Percentiles rank a stretch among this genome's conserved stretches.
Evolutionary conservation across 2,329 filamentous ascomycete species (phyloP).

Genomic region (Fusarium sp.): DNA sequence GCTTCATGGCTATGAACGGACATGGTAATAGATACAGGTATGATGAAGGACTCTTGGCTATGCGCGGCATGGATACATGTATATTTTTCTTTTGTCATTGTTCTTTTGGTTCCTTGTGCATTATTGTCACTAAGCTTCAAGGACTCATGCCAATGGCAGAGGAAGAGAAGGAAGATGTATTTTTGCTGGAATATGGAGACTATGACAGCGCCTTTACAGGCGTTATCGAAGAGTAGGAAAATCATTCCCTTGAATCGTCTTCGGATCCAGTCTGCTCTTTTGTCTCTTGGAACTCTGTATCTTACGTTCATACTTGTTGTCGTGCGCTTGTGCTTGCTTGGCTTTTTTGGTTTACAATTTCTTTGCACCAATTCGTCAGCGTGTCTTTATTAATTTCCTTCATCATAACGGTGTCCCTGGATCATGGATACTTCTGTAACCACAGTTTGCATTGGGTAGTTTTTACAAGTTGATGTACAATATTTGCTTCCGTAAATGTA

Average conservation of each 20-base stretch:
- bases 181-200: constrained; percentile 32
- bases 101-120: constrained; percentile 11
- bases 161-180: constrained; percentile 22
- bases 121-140: constrained; percentile 6
- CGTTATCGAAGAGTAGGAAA: constrained; percentile 31
- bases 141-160: neutral
- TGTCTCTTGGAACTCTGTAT: constrained; percentile 6
- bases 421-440: constrained; percentile 11
- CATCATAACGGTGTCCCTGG: constrained; percentile 31
- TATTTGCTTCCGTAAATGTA: constrained; percentile 14
- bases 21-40: constrained; percentile 28
- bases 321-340: constrained; percentile 1
- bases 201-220: constrained; percentile 22
- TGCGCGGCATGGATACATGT: constrained; percentile 4
- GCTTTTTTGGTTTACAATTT: constrained; percentile 4
- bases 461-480: constrained; percentile 24
- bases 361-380: constrained; percentile 14
- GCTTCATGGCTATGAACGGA: constrained; percentile 30
- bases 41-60: constrained; percentile 27
- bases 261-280: constrained; percentile 13
- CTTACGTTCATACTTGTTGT: constrained; percentile 4
- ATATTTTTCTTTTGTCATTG: constrained; percentile 25
- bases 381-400: constrained; percentile 14
- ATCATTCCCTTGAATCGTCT: constrained; percentile 9
- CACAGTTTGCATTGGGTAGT: constrained; percentile 17